Percentiles rank a stretch among this genome's conserved stretches.
Conservation (phyloP, 163 green algal genomes). For the Scenedesmus sp. region DNA sequence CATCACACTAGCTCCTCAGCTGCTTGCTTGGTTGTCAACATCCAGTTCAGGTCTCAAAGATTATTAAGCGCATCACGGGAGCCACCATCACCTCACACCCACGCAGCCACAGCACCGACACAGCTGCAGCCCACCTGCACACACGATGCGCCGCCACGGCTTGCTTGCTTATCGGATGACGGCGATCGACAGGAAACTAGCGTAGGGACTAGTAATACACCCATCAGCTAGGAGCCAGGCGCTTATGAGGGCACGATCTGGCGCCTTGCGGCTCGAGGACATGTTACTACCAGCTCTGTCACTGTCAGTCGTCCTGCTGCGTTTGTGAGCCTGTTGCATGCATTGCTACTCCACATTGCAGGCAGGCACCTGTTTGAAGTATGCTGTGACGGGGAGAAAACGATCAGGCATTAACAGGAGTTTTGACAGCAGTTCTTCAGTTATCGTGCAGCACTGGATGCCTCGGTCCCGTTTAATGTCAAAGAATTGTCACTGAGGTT, state of each 20-base stretch:
- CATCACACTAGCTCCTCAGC: constrained; percentile 69
- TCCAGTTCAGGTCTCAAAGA: constrained; percentile 83
- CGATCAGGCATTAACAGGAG: not conserved
- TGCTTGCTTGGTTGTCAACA: constrained; percentile 66
- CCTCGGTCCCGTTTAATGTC: not conserved
- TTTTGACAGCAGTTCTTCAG: not conserved
- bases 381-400: not conserved
- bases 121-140: not conserved
- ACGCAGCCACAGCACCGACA: not conserved
- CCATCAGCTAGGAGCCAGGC: not conserved
- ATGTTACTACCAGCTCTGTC: not conserved
- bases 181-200: not conserved
- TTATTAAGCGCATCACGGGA: constrained; percentile 79
- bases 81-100: not conserved
- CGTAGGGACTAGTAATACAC: not conserved
- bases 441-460: not conserved
- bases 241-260: not conserved
- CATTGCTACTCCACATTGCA: not conserved
- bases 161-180: not conserved
- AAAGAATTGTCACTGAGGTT: not conserved
- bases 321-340: not conserved
- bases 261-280: not conserved
- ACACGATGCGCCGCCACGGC: not conserved
- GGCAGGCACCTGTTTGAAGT: not conserved
- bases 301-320: not conserved